Evolutionary conservation across 2,329 filamentous ascomycete species (phyloP).

Genomic region (Apiospora aurea): DNA sequence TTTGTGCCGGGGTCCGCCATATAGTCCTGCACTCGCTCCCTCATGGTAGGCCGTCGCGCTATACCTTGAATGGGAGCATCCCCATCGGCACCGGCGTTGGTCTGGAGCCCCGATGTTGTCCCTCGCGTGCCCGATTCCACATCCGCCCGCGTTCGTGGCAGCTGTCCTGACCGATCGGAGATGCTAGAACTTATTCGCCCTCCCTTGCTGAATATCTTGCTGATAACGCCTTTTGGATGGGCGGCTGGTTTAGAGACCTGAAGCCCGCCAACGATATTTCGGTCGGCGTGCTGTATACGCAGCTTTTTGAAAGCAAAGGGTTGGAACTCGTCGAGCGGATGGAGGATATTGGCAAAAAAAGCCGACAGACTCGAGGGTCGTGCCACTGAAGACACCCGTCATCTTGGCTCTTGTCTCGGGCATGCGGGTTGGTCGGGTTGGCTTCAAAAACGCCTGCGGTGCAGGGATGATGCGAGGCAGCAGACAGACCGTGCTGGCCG

Average conservation of each 20-base stretch:
- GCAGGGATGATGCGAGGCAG: constrained; percentile 68
- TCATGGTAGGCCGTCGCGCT: constrained; percentile 45
- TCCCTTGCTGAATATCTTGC: constrained; percentile 23
- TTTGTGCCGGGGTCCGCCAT: constrained; percentile 49
- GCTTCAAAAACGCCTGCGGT: constrained; percentile 67
- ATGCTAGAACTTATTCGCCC: constrained; percentile 1
- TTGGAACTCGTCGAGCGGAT: constrained; percentile 57
- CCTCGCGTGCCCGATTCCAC: constrained; percentile 24
- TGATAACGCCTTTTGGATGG: constrained; percentile 3
- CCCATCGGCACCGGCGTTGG: constrained; percentile 8
- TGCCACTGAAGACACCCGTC: constrained; percentile 65
- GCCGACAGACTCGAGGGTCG: constrained; percentile 60
- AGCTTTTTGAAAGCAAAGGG: constrained; percentile 57
- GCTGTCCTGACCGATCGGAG: not conserved
- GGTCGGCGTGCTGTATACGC: constrained; percentile 54
- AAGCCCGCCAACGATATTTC: constrained; percentile 32
- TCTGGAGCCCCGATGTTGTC: constrained; percentile 30
- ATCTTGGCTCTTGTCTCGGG: constrained; percentile 62
- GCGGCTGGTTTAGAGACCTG: constrained; percentile 32
- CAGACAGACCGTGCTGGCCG: constrained; percentile 63
- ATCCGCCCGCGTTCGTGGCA: constrained; percentile 28
- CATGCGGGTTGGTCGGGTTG: constrained; percentile 60
- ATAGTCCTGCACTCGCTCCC: constrained; percentile 51
- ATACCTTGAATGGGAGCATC: constrained; percentile 32
- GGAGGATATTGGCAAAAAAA: constrained; percentile 70